Evolutionary conservation across 352 stramenopile species (phyloP).

Genomic region (Pythium oligandrum): DNA sequence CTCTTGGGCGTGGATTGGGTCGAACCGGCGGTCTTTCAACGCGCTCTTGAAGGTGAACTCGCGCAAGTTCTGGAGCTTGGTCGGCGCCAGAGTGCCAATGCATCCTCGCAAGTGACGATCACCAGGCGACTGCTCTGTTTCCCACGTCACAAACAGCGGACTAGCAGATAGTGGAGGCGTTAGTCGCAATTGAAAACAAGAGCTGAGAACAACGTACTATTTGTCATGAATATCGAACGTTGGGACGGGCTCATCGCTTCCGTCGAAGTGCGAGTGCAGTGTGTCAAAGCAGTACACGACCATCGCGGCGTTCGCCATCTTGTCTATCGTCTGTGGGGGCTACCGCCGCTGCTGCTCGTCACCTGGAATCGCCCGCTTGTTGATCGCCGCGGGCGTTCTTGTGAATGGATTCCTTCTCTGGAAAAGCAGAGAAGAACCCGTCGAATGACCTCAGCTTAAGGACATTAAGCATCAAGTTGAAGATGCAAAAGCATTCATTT

Average conservation of each 20-base stretch:
- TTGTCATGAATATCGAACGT: constrained; percentile 50
- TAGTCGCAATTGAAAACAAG: too few species aligned
- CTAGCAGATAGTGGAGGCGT: constrained; percentile 13
- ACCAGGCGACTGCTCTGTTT: constrained; percentile 50
- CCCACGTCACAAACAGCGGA: constrained; percentile 83
- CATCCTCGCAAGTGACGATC: constrained; percentile 56
- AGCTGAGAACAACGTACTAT: constrained; percentile 30
- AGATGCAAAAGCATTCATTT: too few species aligned
- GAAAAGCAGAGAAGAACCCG: too few species aligned
- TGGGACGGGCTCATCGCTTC: constrained; percentile 37
- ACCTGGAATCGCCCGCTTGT: too few species aligned
- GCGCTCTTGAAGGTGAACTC: constrained; percentile 84
- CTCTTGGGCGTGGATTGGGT: constrained; percentile 64
- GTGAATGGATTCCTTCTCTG: too few species aligned
- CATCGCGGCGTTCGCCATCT: constrained; percentile 78
- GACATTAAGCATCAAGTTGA: too few species aligned
- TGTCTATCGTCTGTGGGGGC: not conserved
- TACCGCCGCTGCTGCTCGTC: not conserved
- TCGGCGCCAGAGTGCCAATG: constrained; percentile 74
- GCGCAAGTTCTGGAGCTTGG: constrained; percentile 54
- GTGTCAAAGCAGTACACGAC: constrained; percentile 85
- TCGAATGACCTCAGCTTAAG: too few species aligned
- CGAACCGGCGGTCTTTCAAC: constrained; percentile 70
- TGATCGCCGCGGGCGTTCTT: too few species aligned
- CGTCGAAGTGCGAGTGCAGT: constrained; percentile 63